Evolutionary conservation across 1,284 basidiomycete genomes (phyloP), one percentile per base, ranked within the genome.

Genomic region (Sporisorium sorghi): DNA sequence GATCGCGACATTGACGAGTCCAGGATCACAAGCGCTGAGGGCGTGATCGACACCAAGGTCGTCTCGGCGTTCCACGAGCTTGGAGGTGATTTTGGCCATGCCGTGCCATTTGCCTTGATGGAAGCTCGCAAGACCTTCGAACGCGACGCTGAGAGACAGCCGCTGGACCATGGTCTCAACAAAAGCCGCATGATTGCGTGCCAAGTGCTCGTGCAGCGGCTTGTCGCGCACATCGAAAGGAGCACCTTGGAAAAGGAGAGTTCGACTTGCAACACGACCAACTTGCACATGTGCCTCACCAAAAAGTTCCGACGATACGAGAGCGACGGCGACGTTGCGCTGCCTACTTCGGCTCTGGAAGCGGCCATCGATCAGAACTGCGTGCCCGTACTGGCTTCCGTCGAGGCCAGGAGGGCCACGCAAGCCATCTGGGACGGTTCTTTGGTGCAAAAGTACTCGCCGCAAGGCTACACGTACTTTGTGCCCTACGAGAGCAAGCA

Each of bases 281-380:
- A 62, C 48, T 44, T 52, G 47, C 65, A 70, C 50, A 49, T 80
- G 35, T 76, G 70, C 37, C 47, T 81, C 14, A 75, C 73, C 17
- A 80, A 79, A 53, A 73, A 75, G 44, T 81, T 80, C 46, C 52
- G 62, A 32, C 60, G 63, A 26, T 59, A 75, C 48, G 61, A 79
- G 49, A 66, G 64, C 39, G 72, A 79, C 43, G 79, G 79, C 24
- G 77, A 80, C 43, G 48, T 68, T 5, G 46, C 51, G 21, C 35
- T 73, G 5, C 72, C 78, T 10, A 77, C 74, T 24, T 76, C 73
- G 26, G 73, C 78, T 5, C 60, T 81, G 19, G 80, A 81, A 52
- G 53, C 55, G 15, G 80, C 80, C 30, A 78, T 80, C 46, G 80
- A 81, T 43, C 78, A 79, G 48, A 61, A 77, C 19, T 73, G 65